phyloP scores from a whole-genome alignment of 441 rosid genomes.

The Adansonia rubrostipa region DNA sequence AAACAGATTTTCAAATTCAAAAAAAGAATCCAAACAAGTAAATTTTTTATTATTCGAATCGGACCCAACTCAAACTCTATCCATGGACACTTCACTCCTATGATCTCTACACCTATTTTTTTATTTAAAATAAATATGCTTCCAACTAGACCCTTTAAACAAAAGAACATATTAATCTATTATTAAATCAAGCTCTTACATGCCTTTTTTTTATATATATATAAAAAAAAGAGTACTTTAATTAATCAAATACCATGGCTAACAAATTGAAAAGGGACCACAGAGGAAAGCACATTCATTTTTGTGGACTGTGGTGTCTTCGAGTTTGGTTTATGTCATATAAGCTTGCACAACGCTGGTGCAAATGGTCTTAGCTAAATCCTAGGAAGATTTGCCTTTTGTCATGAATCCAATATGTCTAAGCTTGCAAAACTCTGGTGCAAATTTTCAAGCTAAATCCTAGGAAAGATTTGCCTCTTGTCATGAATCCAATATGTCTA shows the following conservation, averaged over 20 bases:
- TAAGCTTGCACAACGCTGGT: not conserved
- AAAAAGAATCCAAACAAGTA: no score
- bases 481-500: not conserved
- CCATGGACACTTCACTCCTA: no score
- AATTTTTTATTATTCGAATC: no score
- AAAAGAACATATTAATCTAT: no score
- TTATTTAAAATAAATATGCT: no score
- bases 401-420: not conserved
- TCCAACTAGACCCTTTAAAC: no score
- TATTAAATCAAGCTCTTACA: no score
- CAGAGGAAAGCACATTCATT: not conserved
- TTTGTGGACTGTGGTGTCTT: not conserved
- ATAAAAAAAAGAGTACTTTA: not conserved
- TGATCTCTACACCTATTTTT: no score
- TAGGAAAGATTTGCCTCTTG: not conserved
- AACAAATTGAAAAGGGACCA: no score
- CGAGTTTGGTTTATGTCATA: not conserved
- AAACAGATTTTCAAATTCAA: no score
- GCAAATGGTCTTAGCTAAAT: constrained; percentile 4
- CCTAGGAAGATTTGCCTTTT: not conserved
- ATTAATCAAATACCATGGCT: no score
- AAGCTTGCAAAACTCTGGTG: not conserved
- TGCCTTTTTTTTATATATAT: not conserved
- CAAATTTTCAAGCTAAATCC: constrained; percentile 6
- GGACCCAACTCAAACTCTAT: no score